phyloP scores from a whole-genome alignment of 257 asterid species.

The Ophiorrhiza pumila region DNA sequence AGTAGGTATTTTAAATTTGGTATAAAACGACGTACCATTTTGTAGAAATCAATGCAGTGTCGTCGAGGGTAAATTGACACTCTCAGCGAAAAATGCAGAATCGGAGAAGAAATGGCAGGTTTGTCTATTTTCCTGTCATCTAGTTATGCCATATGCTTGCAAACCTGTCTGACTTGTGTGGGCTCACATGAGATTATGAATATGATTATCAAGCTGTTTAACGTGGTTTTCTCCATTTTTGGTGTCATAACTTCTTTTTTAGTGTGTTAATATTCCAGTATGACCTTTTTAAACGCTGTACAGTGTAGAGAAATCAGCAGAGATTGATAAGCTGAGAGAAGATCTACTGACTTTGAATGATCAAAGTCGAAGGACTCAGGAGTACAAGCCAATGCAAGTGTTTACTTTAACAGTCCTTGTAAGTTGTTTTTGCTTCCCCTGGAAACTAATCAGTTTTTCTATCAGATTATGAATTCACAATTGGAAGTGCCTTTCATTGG shows the following conservation, averaged over 20 bases:
- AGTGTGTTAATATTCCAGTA: neutral
- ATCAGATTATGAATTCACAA: constrained; percentile 31
- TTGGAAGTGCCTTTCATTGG: constrained; percentile 23
- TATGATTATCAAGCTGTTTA: neutral
- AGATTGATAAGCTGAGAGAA: constrained; percentile 39
- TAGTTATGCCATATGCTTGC: constrained; percentile 3
- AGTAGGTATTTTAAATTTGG: no score
- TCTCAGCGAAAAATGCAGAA: constrained; percentile 30
- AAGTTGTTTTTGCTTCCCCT: constrained; percentile 11
- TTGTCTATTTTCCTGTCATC: constrained; percentile 17
- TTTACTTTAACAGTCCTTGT: neutral
- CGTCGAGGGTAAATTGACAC: constrained; percentile 37
- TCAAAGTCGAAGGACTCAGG: constrained; percentile 33
- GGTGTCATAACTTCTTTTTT: neutral
- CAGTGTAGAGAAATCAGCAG: constrained; percentile 40
- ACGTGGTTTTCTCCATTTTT: neutral
- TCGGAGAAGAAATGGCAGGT: constrained; percentile 51
- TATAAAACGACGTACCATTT: no score
- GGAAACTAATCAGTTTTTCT: constrained; percentile 19
- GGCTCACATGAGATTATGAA: neutral
- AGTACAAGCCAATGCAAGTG: constrained; percentile 40
- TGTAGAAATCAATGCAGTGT: constrained; percentile 46
- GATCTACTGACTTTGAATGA: constrained; percentile 42
- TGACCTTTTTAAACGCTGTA: constrained; percentile 24
- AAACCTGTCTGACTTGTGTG: neutral